Evolutionary conservation across 257 asterid genomes (phyloP), one percentile per base, ranked within the genome.

Genomic region (Plantago elongata): DNA sequence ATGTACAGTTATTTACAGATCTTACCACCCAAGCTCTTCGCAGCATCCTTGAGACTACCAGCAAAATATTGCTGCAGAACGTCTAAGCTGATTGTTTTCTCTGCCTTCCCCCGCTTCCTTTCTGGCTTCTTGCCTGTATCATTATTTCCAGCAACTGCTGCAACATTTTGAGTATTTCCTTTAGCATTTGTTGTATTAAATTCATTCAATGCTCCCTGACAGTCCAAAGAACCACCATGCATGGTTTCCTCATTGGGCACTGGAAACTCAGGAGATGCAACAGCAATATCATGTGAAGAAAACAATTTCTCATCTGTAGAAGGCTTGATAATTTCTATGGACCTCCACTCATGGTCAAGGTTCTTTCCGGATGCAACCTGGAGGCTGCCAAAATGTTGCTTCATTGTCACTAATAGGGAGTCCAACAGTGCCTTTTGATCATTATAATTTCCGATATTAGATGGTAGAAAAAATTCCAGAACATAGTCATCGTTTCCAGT

Each of bases 11-110:
- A 29, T 3, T 18, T 56, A 66, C 45, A 27, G 71, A 74, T 57
- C 85, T 63, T 77, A 90, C 98, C 98, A 38, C 98, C 96, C 67
- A 90, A 96, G 70, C 89, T 88, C 81, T 81, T 88, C 0, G 98
- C 98, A 48, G 96, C 96, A 74, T 88, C 95, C 83, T 85, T 88
- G 2, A 90, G 95, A 64, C 96, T 88, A 71, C 98, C 95, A 27
- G 94, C 78, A 68, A 90, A 90, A 72, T 87, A 82, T 63, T 88
- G 98, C 66, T 90, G 94, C 71, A 90, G 83, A 70, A 88, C 96
- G 54, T 88, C 95, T 66, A 90, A 81, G 76, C 95, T 90, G 46
- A 90, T 90, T 11, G 90, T 83, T 79, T 85, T 88, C 83, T 90
- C 95, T 0, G 95, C 96, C 75, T 90, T 90, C 69, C 95, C 94